phyloP scores from a whole-genome alignment of 1,139 yeast species.

The Debaryomyces subglobosus region DNA sequence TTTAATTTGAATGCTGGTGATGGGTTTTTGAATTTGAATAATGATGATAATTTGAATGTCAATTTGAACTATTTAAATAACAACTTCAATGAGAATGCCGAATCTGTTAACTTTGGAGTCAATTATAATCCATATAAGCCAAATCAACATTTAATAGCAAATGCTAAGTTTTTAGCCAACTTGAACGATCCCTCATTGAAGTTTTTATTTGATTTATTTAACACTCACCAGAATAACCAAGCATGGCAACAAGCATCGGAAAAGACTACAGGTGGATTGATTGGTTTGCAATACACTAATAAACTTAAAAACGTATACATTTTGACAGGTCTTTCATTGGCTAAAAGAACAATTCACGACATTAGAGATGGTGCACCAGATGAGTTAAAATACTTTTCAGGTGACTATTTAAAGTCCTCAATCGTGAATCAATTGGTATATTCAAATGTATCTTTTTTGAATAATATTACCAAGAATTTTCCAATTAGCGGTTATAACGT shows the following conservation, averaged over 20 bases:
- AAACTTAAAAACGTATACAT: constrained; percentile 21
- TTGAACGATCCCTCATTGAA: constrained; percentile 46
- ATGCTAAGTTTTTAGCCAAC: constrained; percentile 36
- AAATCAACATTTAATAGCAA: constrained; percentile 42
- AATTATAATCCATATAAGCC: constrained; percentile 52
- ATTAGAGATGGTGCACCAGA: constrained; percentile 45
- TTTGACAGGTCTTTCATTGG: constrained; percentile 44
- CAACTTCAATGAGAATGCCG: constrained; percentile 50
- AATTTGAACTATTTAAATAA: constrained; percentile 44
- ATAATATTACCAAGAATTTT: constrained; percentile 32
- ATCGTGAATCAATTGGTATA: constrained; percentile 31
- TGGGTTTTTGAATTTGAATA: constrained; percentile 40
- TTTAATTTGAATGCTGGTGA: constrained; percentile 39
- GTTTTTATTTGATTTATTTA: constrained; percentile 38
- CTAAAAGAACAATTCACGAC: constrained; percentile 46
- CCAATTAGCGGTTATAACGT: constrained; percentile 32
- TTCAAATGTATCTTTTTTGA: constrained; percentile 26
- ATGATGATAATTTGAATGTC: constrained; percentile 43
- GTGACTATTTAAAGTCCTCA: constrained; percentile 41
- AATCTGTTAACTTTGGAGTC: constrained; percentile 43
- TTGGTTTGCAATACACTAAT: constrained; percentile 44
- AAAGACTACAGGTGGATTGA: constrained; percentile 40
- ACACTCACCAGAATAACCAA: constrained; percentile 43
- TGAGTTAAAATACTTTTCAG: constrained; percentile 32
- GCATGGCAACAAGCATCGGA: constrained; percentile 41